Conservation (phyloP, 2,329 filamentous ascomycete species). For the Thermothelomyces thermophilus region DNA sequence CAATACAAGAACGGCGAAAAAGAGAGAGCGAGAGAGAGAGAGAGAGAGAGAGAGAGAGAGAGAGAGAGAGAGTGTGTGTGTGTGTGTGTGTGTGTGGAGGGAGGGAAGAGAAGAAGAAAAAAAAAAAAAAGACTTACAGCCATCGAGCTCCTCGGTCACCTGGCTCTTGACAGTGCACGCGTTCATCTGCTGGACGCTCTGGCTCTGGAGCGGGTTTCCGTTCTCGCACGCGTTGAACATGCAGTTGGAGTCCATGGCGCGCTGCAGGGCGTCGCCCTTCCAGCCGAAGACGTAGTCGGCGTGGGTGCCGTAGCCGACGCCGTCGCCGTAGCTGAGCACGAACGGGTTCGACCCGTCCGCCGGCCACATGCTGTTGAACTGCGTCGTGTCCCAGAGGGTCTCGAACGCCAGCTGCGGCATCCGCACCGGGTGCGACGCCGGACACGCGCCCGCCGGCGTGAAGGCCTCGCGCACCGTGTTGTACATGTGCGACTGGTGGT, state of each 20-base stretch:
- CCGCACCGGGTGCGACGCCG: conserved; percentile 28
- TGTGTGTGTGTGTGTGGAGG: too few species aligned
- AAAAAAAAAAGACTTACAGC: conserved; percentile 26
- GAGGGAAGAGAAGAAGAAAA: neutral
- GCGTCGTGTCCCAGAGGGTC: conserved; percentile 38
- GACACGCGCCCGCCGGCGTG: conserved; percentile 23
- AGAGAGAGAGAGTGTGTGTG: too few species aligned
- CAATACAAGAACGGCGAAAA: neutral
- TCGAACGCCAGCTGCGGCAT: conserved; percentile 36
- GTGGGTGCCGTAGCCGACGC: conserved; percentile 28
- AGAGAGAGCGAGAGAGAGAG: too few species aligned
- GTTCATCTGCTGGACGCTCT: conserved; percentile 31
- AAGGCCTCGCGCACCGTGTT: conserved; percentile 25
- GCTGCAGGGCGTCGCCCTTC: conserved; percentile 30
- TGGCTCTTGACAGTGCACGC: conserved; percentile 27
- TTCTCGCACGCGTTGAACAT: conserved; percentile 32
- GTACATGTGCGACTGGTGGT: conserved; percentile 30
- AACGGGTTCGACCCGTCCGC: conserved; percentile 30
- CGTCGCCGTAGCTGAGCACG: conserved; percentile 23
- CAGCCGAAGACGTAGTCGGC: conserved; percentile 32
- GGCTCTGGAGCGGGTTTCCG: conserved; percentile 28
- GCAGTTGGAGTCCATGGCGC: conserved; percentile 29
- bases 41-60: too few species aligned
- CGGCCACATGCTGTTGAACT: conserved; percentile 34
- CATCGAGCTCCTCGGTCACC: conserved; percentile 29